Evolutionary conservation across 306 rosid genomes (phyloP).

Genomic region (Lathyrus aphaca): DNA sequence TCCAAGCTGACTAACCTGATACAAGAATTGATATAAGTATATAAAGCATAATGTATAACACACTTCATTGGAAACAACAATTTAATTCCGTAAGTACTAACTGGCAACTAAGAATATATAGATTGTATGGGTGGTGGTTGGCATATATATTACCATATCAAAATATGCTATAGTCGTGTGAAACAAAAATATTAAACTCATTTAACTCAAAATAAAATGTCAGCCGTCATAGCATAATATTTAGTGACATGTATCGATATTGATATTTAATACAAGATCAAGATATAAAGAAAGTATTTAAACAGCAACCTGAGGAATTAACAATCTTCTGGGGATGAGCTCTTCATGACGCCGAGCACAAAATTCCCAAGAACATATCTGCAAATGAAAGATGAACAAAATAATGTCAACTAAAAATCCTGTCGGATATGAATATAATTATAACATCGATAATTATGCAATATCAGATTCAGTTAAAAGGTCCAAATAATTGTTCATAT

Average conservation of each 20-base stretch:
- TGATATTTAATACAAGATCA: constrained; percentile 43
- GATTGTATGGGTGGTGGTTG: neutral
- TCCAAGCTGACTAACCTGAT: constrained; percentile 94
- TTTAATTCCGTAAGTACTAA: neutral
- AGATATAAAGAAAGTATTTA: constrained; percentile 15
- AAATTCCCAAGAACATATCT: constrained; percentile 99
- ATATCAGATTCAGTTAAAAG: constrained; percentile 4
- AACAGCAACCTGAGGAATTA: constrained; percentile 82
- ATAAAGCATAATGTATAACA: constrained; percentile 23
- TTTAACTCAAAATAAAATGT: neutral
- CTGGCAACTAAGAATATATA: constrained; percentile 20
- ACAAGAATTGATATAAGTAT: constrained; percentile 34
- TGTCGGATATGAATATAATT: constrained; percentile 46
- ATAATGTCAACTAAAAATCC: constrained; percentile 42
- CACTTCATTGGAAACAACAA: constrained; percentile 19
- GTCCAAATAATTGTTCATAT: constrained; percentile 5
- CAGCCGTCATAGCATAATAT: constrained; percentile 28
- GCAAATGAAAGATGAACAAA: constrained; percentile 34
- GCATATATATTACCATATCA: constrained; percentile 29
- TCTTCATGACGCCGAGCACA: constrained; percentile 98
- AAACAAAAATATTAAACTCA: neutral
- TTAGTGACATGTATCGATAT: constrained; percentile 36
- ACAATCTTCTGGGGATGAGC: constrained; percentile 85
- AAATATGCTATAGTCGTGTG: neutral
- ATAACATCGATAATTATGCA: constrained; percentile 5